phyloP scores from a whole-genome alignment of 2,329 filamentous ascomycete genomes.

The Claviceps fusiformis region DNA sequence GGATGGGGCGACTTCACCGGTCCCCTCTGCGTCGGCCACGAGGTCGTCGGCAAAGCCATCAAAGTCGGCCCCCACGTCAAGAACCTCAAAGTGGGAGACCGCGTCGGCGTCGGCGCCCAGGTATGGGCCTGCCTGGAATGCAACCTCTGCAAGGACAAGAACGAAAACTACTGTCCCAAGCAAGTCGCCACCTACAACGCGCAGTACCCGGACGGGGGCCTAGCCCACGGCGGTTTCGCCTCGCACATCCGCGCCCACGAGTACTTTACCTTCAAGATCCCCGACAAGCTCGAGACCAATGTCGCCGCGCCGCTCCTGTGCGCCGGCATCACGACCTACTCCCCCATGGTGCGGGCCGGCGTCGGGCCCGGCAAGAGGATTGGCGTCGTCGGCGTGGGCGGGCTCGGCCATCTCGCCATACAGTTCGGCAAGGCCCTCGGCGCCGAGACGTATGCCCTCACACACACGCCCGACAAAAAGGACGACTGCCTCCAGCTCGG shows the following conservation, averaged over 20 bases:
- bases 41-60: conserved; percentile 43
- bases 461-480: conserved; percentile 43
- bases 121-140: conserved; percentile 42
- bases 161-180: conserved; percentile 37
- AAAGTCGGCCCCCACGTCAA: conserved; percentile 31
- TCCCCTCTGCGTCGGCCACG: conserved; percentile 41
- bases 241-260: conserved; percentile 36
- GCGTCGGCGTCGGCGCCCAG: conserved; percentile 51
- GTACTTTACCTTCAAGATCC: conserved; percentile 48
- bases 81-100: conserved; percentile 45
- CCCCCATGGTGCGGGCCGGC: conserved; percentile 52
- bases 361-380: conserved; percentile 58
- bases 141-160: conserved; percentile 30
- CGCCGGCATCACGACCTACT: conserved; percentile 62
- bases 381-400: conserved; percentile 59
- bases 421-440: conserved; percentile 59
- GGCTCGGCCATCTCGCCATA: conserved; percentile 60
- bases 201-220: conserved; percentile 42
- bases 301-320: conserved; percentile 58
- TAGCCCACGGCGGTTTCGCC: conserved; percentile 51
- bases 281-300: conserved; percentile 34
- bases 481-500: conserved; percentile 49
- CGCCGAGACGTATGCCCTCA: conserved; percentile 52
- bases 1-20: conserved; percentile 37
- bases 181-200: conserved; percentile 43